Conservation (phyloP, 257 asterid genomes). For the Jacaranda copaia region DNA sequence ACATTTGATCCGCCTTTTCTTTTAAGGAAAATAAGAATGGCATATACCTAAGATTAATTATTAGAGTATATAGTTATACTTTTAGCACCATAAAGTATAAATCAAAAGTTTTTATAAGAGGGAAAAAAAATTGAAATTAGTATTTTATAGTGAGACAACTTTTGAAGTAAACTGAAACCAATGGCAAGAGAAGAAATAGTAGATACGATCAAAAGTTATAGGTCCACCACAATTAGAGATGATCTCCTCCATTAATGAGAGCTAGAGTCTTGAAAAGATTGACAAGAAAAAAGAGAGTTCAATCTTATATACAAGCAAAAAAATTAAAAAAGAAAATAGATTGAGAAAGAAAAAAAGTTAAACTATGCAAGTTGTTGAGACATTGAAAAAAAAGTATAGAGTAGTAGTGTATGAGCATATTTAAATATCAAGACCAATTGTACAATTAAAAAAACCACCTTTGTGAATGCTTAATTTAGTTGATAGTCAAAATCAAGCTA, state of each 20-base stretch:
- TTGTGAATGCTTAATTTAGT: neutral
- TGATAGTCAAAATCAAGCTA: no score
- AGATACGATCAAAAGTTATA: slow-evolving; percentile 26
- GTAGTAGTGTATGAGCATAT: no score
- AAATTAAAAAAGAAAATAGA: neutral
- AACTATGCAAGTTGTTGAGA: neutral
- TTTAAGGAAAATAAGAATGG: neutral
- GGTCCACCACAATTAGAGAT: slow-evolving; percentile 44
- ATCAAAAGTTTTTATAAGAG: neutral
- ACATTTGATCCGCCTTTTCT: slow-evolving; percentile 38
- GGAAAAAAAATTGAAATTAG: neutral
- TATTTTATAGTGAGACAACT: slow-evolving; percentile 30
- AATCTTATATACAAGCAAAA: neutral
- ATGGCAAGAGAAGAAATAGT: slow-evolving; percentile 29
- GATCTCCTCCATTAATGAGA: slow-evolving; percentile 51
- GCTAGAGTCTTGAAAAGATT: slow-evolving; percentile 53
- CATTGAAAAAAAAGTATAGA: no score
- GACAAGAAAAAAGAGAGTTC: slow-evolving; percentile 29
- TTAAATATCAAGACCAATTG: no score
- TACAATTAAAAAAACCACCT: no score
- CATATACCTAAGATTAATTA: neutral
- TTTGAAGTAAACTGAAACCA: slow-evolving; percentile 24
- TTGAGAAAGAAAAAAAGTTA: neutral
- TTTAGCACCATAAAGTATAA: neutral
- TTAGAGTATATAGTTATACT: neutral